Percentiles rank a stretch among this genome's conserved stretches.
These are phyloP conservation scores for Phaeosphaeria sp. DNA, from an alignment of 2,329 filamentous ascomycete genomes.

Conservation along the genomic window DNA sequence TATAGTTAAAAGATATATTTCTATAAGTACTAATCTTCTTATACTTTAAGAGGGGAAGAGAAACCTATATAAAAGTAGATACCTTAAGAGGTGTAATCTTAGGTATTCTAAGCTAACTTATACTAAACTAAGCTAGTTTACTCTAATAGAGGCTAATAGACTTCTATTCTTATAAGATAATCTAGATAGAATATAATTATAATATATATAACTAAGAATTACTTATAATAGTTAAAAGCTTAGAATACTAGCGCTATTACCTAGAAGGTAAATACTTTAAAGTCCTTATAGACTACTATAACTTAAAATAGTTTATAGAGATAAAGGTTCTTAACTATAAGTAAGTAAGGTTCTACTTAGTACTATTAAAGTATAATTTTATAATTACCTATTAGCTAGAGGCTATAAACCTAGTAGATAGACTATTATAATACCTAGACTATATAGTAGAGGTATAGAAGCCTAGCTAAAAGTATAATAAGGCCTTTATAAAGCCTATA, in stretches of 20 bases:
- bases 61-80: neutral
- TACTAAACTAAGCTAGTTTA: neutral
- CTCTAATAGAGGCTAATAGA: no score
- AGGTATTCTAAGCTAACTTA: slow-evolving; percentile 1
- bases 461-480: no score
- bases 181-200: no score
- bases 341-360: neutral
- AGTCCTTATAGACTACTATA: slow-evolving; percentile 6
- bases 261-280: slow-evolving; percentile 3
- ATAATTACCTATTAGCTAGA: no score
- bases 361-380: neutral
- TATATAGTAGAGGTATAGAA: neutral
- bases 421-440: neutral
- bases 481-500: no score
- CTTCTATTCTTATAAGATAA: no score
- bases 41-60: no score
- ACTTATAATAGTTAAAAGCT: slow-evolving; percentile 3
- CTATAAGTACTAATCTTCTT: no score
- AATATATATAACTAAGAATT: slow-evolving; percentile 2
- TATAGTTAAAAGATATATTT: no score
- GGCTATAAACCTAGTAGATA: neutral
- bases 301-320: no score
- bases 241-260: slow-evolving; percentile 6
- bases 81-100: neutral
- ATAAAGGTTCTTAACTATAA: slow-evolving; percentile 2